Evolutionary conservation across 495 filamentous ascomycete genomes (phyloP).

Genomic region (Chaetomium cochliodes): DNA sequence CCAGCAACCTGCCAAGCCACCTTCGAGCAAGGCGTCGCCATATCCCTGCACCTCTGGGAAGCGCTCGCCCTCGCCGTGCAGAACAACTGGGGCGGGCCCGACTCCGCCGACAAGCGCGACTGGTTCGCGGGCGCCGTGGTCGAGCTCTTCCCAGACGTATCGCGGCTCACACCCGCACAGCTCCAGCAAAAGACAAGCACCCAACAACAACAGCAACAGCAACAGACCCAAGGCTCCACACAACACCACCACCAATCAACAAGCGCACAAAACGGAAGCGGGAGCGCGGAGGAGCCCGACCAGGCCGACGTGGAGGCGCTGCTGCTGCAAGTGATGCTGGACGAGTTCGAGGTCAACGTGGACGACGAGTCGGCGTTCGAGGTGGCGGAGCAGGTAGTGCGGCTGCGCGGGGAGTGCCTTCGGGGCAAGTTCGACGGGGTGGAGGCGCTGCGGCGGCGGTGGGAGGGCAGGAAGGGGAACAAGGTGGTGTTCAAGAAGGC

Average conservation of each 20-base stretch:
- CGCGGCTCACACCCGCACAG: constrained; percentile 38
- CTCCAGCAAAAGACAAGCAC: constrained; percentile 9
- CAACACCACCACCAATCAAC: neutral
- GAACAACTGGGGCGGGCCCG: constrained; percentile 84
- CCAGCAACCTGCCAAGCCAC: constrained; percentile 66
- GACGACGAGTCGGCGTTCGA: constrained; percentile 82
- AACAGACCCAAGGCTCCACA: neutral
- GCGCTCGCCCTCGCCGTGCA: constrained; percentile 83
- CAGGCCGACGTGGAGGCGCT: constrained; percentile 79
- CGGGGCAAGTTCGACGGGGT: constrained; percentile 67
- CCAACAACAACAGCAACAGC: constrained; percentile 1
- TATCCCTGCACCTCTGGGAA: constrained; percentile 78
- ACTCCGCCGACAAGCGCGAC: constrained; percentile 82
- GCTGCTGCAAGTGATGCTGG: constrained; percentile 83
- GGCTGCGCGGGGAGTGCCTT: constrained; percentile 57
- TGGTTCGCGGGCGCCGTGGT: constrained; percentile 91
- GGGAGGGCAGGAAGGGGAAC: constrained; percentile 56
- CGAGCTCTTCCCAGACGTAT: constrained; percentile 68
- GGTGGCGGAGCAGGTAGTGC: constrained; percentile 70
- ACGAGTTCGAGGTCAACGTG: constrained; percentile 89
- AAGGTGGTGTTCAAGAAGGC: constrained; percentile 59
- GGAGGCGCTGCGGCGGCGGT: constrained; percentile 64
- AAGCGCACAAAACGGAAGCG: neutral
- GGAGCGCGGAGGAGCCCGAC: constrained; percentile 59
- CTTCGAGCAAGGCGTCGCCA: constrained; percentile 80